Evolutionary conservation across 1,139 yeast genomes (phyloP), one percentile per base, ranked within the genome.

Genomic region (Petasospora fabianii): DNA sequence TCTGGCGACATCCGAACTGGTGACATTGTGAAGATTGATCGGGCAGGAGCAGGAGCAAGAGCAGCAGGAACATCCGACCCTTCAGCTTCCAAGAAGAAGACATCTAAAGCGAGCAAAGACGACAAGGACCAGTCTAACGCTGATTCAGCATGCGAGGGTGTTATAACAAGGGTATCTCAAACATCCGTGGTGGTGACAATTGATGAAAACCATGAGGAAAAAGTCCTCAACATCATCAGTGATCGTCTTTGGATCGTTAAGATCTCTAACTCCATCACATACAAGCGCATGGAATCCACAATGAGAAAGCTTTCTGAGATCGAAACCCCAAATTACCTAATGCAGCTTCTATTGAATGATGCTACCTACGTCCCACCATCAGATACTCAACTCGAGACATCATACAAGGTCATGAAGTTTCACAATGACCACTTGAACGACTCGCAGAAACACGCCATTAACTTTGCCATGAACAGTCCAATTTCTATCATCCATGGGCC

Each of bases 241-340:
- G 58, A 61, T 13, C 69, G 77, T 38, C 60, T 81, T 44, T 80
- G 84, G 80, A 58, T 83, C 2, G 80, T 80, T 5, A 80, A 83
- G 55, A 62, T 84, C n/a, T 68, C 81, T 43, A 86, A 75, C 62
- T 77, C 84, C 6, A 66, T 79, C 10, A 82, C 90, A 0, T 84
- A 82, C 53, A 79, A 80, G 48, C 59, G 97, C 47, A 87, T 92
- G 96, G 77, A 79, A 38, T 77, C 84, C 14, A 79, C 95, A 0
- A 68, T 90, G 78, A 71, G 80, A 32, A 83, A 80, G 50, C 64
- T 85, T n/a, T 61, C 66, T 10, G 84, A 79, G 45, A 62, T 44
- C 11, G 35, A 39, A 15, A 17, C 39, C 3, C 46, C 59, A 48
- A 64, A 61, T 46, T 64, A 42, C 48, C 42, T 79, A 13, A 59